Conservation (phyloP, 805 yeast species). For the Myxozyma lipomycoides region DNA sequence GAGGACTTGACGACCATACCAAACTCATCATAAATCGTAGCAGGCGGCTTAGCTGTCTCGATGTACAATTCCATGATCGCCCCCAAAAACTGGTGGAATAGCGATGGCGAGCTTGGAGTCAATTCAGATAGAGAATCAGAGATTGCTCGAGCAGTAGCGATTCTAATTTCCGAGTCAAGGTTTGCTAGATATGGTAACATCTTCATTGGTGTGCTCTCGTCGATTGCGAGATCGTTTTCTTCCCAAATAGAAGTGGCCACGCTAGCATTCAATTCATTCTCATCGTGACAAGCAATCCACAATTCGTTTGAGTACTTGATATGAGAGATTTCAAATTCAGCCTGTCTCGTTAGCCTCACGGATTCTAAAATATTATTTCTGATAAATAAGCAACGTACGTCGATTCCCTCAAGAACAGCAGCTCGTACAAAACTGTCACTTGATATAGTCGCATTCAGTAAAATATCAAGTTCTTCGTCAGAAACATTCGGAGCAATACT, state of each 20-base stretch:
- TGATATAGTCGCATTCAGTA: conserved; percentile 55
- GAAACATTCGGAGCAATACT: conserved; percentile 63
- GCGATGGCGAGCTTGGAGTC: conserved; percentile 28
- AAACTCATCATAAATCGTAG: conserved; percentile 70
- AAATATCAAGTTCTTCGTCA: conserved; percentile 52
- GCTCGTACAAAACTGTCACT: conserved; percentile 70
- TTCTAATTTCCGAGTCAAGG: conserved; percentile 62
- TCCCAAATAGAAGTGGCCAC: conserved; percentile 81
- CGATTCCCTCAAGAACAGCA: conserved; percentile 62
- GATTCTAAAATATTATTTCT: not conserved
- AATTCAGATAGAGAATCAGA: conserved; percentile 50
- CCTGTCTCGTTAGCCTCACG: conserved; percentile 28
- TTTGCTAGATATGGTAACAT: conserved; percentile 52
- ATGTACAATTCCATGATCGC: conserved; percentile 54
- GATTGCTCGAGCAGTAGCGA: conserved; percentile 68
- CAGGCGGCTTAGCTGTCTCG: conserved; percentile 64
- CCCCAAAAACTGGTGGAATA: conserved; percentile 40
- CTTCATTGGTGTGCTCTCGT: conserved; percentile 39
- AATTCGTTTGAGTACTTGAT: conserved; percentile 58
- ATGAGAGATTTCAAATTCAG: conserved; percentile 57
- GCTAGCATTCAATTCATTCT: conserved; percentile 56
- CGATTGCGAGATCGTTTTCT: conserved; percentile 58
- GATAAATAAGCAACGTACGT: conserved; percentile 10
- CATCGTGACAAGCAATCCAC: conserved; percentile 75
- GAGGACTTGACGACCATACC: conserved; percentile 70